phyloP scores from a whole-genome alignment of 2,329 filamentous ascomycete species.

The Malbranchea zuffiana region DNA sequence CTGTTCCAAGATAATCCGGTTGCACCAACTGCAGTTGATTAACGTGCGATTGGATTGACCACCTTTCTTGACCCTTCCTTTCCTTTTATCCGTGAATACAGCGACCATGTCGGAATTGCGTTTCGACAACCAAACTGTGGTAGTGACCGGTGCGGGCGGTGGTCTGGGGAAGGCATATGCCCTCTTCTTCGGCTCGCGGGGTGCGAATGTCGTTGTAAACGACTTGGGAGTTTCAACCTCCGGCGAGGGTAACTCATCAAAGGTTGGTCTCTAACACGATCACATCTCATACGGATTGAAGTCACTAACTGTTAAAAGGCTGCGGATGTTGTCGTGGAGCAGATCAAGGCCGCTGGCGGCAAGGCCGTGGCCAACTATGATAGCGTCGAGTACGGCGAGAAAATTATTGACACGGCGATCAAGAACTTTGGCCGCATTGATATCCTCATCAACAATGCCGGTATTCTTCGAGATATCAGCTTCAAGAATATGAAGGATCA shows the following conservation, averaged over 20 bases:
- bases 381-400: constrained; percentile 68
- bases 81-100: neutral
- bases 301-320: too few species aligned
- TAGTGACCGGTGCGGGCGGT: constrained; percentile 76
- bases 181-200: constrained; percentile 80
- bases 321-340: constrained; percentile 39
- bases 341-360: constrained; percentile 66
- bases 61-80: too few species aligned
- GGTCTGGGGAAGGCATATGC: constrained; percentile 75
- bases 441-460: constrained; percentile 94
- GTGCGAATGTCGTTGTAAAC: constrained; percentile 92
- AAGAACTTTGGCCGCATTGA: constrained; percentile 60
- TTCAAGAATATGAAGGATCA: constrained; percentile 98
- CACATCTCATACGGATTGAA: too few species aligned
- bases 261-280: constrained; percentile 45
- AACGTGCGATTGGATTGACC: too few species aligned
- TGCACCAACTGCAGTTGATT: too few species aligned
- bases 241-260: constrained; percentile 76
- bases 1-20: too few species aligned
- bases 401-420: constrained; percentile 63
- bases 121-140: constrained; percentile 80
- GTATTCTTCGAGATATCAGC: constrained; percentile 86
- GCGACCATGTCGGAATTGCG: constrained; percentile 56
- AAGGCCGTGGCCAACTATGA: constrained; percentile 98
- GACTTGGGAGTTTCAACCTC: constrained; percentile 89